phyloP scores from a whole-genome alignment of 352 stramenopile species.

The Globisporangium perplexum region DNA sequence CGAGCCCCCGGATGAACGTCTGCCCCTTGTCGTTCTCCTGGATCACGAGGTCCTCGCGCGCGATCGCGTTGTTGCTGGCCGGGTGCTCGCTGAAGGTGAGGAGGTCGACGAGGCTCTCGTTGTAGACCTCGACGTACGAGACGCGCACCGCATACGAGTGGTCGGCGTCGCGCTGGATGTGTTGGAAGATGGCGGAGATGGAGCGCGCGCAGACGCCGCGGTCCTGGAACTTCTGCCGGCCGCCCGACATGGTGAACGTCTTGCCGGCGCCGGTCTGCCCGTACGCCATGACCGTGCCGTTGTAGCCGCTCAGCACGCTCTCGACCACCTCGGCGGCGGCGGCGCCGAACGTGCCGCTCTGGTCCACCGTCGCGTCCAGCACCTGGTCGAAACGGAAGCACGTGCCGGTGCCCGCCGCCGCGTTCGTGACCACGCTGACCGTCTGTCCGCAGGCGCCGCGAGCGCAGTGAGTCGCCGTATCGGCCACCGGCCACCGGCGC shows the following conservation, averaged over 20 bases:
- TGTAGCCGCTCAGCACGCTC: slow-evolving; percentile 60
- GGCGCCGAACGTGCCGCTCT: slow-evolving; percentile 45
- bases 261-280: slow-evolving; percentile 72
- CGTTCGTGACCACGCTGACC: slow-evolving; percentile 59
- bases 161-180: slow-evolving; percentile 35
- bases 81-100: slow-evolving; percentile 30
- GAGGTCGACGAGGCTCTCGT: slow-evolving; percentile 86
- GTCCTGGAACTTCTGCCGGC: slow-evolving; percentile 49
- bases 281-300: slow-evolving; percentile 73
- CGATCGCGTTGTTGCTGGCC: slow-evolving; percentile 6
- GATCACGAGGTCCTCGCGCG: slow-evolving; percentile 35
- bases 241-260: slow-evolving; percentile 68
- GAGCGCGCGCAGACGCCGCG: slow-evolving; percentile 54
- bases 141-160: slow-evolving; percentile 52
- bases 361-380: slow-evolving; percentile 28
- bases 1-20: slow-evolving; percentile 62
- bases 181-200: slow-evolving; percentile 51
- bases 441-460: no score
- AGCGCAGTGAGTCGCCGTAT: no score
- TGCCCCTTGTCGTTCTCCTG: slow-evolving; percentile 59
- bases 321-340: slow-evolving; percentile 48
- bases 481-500: no score
- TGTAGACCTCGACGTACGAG: slow-evolving; percentile 89
- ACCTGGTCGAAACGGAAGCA: slow-evolving; percentile 71
- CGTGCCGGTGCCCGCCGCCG: slow-evolving; percentile 33